Conservation (phyloP, 179 eudicot genomes). For the Patellifolia procumbens region DNA sequence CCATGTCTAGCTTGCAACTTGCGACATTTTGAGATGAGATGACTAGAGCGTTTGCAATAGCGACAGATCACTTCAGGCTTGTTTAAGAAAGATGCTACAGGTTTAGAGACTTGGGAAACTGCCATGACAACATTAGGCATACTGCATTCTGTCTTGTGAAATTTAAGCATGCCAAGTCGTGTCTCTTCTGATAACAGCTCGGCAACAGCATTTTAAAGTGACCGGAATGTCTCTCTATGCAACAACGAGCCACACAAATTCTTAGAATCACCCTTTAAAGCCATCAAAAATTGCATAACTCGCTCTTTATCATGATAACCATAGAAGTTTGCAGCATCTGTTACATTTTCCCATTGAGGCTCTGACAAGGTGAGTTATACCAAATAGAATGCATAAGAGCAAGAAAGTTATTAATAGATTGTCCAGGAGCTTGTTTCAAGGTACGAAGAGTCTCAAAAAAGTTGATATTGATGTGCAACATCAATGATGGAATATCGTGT, state of each 20-base stretch:
- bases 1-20: too few species aligned
- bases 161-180: not conserved
- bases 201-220: too few species aligned
- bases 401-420: constrained; percentile 14
- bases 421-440: not conserved
- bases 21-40: too few species aligned
- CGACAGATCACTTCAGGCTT: not conserved
- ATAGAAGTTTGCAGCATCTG: constrained; percentile 2
- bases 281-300: constrained; percentile 16
- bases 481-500: not conserved
- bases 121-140: not conserved
- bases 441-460: not conserved
- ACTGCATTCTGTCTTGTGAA: not conserved
- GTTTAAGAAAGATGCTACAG: not conserved
- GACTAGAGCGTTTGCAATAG: constrained; percentile 2
- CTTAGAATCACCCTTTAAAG: constrained; percentile 6
- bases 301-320: constrained; percentile 9
- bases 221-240: too few species aligned
- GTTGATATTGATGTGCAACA: constrained; percentile 3
- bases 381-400: not conserved
- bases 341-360: constrained; percentile 1
- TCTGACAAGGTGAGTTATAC: constrained; percentile 3
- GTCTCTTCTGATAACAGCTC: not conserved
- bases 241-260: too few species aligned
- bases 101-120: too few species aligned